phyloP scores from a whole-genome alignment of 768 basidiomycete species.

The Psilocybe tampanensis region DNA sequence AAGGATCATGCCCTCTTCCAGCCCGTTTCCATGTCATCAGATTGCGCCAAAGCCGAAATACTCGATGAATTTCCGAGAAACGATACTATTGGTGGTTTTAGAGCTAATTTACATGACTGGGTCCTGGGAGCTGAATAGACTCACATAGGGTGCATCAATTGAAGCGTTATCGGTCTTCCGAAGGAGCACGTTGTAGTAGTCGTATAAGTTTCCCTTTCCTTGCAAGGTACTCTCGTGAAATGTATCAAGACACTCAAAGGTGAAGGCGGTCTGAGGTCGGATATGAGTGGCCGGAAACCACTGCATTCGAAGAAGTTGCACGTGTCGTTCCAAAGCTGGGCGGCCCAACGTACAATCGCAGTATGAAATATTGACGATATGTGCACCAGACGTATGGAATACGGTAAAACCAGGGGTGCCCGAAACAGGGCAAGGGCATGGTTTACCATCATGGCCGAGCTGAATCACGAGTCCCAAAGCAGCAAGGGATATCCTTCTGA shows the following conservation, averaged over 20 bases:
- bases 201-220: constrained; percentile 7
- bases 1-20: background rate
- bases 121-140: constrained; percentile 4
- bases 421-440: background rate
- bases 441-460: background rate
- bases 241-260: constrained; percentile 9
- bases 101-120: background rate
- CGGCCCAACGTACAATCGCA: background rate
- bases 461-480: background rate
- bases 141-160: background rate
- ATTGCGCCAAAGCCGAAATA: background rate
- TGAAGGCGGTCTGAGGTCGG: constrained; percentile 10
- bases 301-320: background rate
- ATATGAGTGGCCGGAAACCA: constrained; percentile 7
- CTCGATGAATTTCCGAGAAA: background rate
- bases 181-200: constrained; percentile 11
- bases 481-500: background rate
- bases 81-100: background rate
- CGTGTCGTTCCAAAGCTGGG: background rate
- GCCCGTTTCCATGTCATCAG: background rate
- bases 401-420: constrained; percentile 1
- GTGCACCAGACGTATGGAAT: background rate
- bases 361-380: background rate
- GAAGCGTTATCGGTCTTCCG: background rate
- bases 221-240: constrained; percentile 7